Percentiles rank a stretch among this genome's conserved stretches.
Conservation (phyloP, 106 monocot genomes). For the Allium cepa region DNA sequence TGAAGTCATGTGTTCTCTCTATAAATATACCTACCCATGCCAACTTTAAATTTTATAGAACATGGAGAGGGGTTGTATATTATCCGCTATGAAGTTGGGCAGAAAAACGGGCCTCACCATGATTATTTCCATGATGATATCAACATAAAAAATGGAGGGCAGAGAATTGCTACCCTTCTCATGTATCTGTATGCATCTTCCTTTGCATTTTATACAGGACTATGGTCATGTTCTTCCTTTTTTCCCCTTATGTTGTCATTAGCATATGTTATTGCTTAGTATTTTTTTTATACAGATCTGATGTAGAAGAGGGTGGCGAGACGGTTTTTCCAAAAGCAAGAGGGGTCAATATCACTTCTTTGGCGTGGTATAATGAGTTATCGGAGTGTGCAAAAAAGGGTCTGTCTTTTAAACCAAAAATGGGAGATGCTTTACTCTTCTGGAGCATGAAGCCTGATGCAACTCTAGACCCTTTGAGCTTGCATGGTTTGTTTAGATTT, state of each 20-base stretch:
- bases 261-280: no score
- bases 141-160: slow-evolving; percentile 62
- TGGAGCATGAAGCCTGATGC: slow-evolving; percentile 72
- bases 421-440: slow-evolving; percentile 62
- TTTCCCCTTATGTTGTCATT: not conserved
- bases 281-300: slow-evolving; percentile 11
- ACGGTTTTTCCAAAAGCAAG: slow-evolving; percentile 26
- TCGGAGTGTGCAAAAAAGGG: slow-evolving; percentile 57
- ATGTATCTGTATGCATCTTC: slow-evolving; percentile 63
- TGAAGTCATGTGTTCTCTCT: no score
- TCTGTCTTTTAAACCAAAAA: slow-evolving; percentile 43
- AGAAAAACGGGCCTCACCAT: slow-evolving; percentile 66
- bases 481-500: slow-evolving; percentile 25
- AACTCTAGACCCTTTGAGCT: slow-evolving; percentile 42
- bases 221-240: not conserved
- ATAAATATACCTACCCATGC: no score
- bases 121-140: slow-evolving; percentile 61
- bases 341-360: slow-evolving; percentile 19
- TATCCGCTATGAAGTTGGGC: slow-evolving; percentile 71
- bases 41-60: slow-evolving; percentile 14
- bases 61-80: slow-evolving; percentile 70
- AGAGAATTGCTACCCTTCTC: slow-evolving; percentile 62
- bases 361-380: slow-evolving; percentile 35
- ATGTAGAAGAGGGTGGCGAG: slow-evolving; percentile 45
- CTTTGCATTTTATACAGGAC: no score